Percentiles rank a stretch among this genome's conserved stretches.
Evolutionary conservation across 106 monocot species (phyloP).

Genomic region (Dendrobium huoshanense): DNA sequence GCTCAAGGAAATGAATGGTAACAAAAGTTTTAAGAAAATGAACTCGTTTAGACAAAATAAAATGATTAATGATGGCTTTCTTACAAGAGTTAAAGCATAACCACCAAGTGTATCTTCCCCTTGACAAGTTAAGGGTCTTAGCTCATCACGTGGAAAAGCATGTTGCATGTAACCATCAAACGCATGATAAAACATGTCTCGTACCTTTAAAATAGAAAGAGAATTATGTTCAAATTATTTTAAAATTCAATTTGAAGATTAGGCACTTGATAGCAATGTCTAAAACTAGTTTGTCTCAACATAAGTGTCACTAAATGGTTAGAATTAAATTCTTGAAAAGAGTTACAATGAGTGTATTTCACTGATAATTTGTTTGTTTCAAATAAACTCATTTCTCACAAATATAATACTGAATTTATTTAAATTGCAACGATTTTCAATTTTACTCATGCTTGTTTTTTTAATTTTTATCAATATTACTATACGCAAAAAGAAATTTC

Average conservation of each 20-base stretch:
- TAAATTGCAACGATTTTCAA: background rate
- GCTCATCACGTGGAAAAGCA: constrained; percentile 98
- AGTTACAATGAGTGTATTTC: background rate
- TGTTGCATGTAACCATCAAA: constrained; percentile 92
- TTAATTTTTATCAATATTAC: background rate
- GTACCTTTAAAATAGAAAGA: constrained; percentile 38
- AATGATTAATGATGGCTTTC: constrained; percentile 6
- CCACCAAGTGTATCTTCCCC: constrained; percentile 96
- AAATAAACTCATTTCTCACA: background rate
- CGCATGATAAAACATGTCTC: constrained; percentile 96
- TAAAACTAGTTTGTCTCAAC: background rate
- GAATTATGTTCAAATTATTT: constrained; percentile 3
- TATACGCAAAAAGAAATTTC: background rate
- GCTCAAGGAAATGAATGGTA: constrained; percentile 17
- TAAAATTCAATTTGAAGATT: background rate
- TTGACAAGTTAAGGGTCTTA: constrained; percentile 80
- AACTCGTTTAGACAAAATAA: background rate
- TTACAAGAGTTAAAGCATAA: constrained; percentile 95
- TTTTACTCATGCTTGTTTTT: background rate
- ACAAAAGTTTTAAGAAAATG: constrained; percentile 6
- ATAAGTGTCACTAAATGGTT: background rate
- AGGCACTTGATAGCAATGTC: background rate
- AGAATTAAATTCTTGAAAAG: background rate
- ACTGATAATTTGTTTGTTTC: background rate
- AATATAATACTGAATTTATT: background rate